phyloP scores from a whole-genome alignment of 306 rosid species.

The Mucuna pruriens region DNA sequence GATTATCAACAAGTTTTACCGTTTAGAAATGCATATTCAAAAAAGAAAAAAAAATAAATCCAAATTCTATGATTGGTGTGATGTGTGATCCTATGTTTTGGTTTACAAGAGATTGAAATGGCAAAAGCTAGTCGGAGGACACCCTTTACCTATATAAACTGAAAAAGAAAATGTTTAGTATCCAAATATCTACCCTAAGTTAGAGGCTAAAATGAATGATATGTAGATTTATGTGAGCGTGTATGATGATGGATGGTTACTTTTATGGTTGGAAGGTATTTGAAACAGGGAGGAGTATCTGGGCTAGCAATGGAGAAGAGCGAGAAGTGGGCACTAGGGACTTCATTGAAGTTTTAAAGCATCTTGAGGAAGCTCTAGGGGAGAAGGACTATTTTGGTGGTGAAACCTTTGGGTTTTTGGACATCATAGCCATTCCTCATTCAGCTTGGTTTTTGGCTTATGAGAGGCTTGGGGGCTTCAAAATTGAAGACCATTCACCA shows the following conservation, averaged over 20 bases:
- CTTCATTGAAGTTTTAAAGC: constrained; percentile 60
- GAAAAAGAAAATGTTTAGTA: too few relatives aligned
- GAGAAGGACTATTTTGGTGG: constrained; percentile 67
- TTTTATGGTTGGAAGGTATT: constrained; percentile 45
- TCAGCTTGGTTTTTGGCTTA: constrained; percentile 69
- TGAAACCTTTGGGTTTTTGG: constrained; percentile 62
- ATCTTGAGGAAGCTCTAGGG: constrained; percentile 64
- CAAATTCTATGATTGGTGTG: background rate
- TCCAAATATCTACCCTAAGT: background rate
- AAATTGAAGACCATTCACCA: constrained; percentile 58
- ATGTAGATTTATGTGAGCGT: background rate
- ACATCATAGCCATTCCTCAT: constrained; percentile 54
- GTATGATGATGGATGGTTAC: background rate
- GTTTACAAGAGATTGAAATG: background rate
- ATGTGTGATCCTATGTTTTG: background rate
- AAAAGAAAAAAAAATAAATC: background rate
- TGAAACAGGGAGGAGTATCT: constrained; percentile 53
- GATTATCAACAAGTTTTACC: background rate
- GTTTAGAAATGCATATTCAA: background rate
- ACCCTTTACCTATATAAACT: background rate
- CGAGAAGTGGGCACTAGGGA: constrained; percentile 56
- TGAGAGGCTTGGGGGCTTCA: constrained; percentile 67
- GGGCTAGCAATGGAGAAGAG: constrained; percentile 67
- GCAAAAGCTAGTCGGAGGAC: background rate
- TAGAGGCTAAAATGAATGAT: background rate